Conservation (phyloP, 192 early-diverging fungal species). For the Glomus cerebriforme region DNA sequence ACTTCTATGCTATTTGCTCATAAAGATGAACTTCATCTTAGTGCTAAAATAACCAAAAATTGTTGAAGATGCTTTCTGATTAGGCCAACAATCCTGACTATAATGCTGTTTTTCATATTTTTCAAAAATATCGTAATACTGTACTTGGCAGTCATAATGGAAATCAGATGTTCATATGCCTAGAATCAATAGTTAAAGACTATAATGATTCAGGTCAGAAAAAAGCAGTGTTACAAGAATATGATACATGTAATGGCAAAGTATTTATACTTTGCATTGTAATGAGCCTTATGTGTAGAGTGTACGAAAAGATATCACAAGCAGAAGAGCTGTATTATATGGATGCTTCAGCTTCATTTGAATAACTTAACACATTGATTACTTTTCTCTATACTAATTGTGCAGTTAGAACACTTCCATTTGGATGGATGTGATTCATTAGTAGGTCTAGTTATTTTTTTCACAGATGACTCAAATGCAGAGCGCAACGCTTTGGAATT, state of each 20-base stretch:
- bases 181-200: background rate
- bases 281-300: background rate
- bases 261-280: constrained; percentile 3
- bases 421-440: background rate
- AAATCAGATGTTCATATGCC: background rate
- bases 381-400: background rate
- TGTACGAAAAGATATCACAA: background rate
- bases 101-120: background rate
- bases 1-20: background rate
- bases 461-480: background rate
- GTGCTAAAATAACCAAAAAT: background rate
- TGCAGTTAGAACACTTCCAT: background rate
- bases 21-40: background rate
- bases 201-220: background rate
- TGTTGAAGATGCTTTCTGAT: background rate
- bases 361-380: background rate
- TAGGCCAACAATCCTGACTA: background rate
- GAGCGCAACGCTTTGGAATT: background rate
- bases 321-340: background rate
- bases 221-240: background rate
- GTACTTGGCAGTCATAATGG: background rate
- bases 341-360: background rate
- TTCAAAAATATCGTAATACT: constrained; percentile 1
- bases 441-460: background rate
- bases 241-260: background rate